Base-by-base conservation (phyloP, 2,329 filamentous ascomycete genomes). In the Fusarium concolor region DNA sequence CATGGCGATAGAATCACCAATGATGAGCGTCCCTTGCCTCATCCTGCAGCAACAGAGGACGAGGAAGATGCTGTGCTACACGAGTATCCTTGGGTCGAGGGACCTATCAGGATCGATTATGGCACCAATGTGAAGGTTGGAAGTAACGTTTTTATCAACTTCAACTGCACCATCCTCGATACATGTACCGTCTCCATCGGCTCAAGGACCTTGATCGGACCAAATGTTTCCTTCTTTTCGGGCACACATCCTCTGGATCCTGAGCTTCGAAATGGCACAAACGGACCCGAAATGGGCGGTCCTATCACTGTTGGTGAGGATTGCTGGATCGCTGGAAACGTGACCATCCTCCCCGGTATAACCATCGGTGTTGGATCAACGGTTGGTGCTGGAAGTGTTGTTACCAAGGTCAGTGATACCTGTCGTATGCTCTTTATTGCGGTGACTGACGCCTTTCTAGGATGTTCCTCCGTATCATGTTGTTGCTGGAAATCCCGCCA, bases 231-330 rank as follows among this genome's bases (percentile, higher is more conserved):
- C 37, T 87, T 97, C 70, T 97, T 87, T 76, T 87, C 87, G 38
- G 94, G 87, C 3, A 89, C 86, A 0, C 94, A 97, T 78, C 93
- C 93, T 3, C 79, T 94, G 1, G 92, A 96, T 71, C 92, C 92
- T 1, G 84, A 84, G 1, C 69, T 95, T 7, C 87, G 93, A 29
- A 90, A 94, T 73, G 93, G 93, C 1, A 89, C 86, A 1, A 83
- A 86, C 15, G 93, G 93, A 0, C 93, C 93, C 0, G 94, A 97
- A 77, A 74, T 81, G 10, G 94, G 93, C 1, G 88, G 87, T 70
- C 87, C 91, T 11, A 92, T 97, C 64, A 85, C 82, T 33, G 88
- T 97, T 53, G 92, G 90, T 1, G 90, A 93, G 67, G 93, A 97
- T 80, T 92, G 92, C 79, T 93, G 92, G 92, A 79, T 95, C 29